Base-by-base conservation (phyloP, 257 asterid genomes). In the Linaria vulgaris region DNA sequence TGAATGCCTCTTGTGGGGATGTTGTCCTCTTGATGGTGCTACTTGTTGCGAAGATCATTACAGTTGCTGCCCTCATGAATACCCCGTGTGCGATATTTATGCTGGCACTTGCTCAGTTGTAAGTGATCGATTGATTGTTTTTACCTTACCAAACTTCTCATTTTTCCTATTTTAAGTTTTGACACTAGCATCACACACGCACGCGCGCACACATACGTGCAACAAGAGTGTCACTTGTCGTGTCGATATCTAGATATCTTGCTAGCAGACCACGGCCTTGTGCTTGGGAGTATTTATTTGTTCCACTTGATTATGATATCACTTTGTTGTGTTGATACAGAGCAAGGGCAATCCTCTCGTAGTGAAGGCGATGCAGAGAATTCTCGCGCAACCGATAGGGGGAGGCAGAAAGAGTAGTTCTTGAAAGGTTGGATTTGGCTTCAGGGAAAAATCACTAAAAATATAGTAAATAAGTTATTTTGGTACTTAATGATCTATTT, bases 1-100 rank as follows among this genome's bases (percentile, higher is more conserved):
- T 0, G 47, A 34, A 54, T 89, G 97, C 79, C 70, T 72, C 20
- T 77, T 71, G 6, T 89, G 97, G 97, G 97, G 97, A 0, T 89
- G 97, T 77, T 89, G 97, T 73, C 97, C 97, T 0, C 80, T 85
- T 3, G 85, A 83, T 54, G 79, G 83, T 0, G 96, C 96, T 30
- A 70, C 89, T 0, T 90, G 96, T 75, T 90, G 97, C 69, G 88
- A 83, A 0, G 97, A 88, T 48, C 83, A 82, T 48, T 68, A 67
- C 72, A 85, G 95, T 64, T 90, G 97, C 79, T 90, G 97, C 70
- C 96, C 96, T 0, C 87, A 88, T 8, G 89, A 84, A 3, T 88
- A 83, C 48, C 97, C 97, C 0, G 88, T 90, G 13, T 90, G 97
- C 78, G 68, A 90, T 17, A 19, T 79, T 8, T 14, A 7, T 4